Conservation (phyloP, 768 basidiomycete genomes). For the Kondoa malvinella region DNA sequence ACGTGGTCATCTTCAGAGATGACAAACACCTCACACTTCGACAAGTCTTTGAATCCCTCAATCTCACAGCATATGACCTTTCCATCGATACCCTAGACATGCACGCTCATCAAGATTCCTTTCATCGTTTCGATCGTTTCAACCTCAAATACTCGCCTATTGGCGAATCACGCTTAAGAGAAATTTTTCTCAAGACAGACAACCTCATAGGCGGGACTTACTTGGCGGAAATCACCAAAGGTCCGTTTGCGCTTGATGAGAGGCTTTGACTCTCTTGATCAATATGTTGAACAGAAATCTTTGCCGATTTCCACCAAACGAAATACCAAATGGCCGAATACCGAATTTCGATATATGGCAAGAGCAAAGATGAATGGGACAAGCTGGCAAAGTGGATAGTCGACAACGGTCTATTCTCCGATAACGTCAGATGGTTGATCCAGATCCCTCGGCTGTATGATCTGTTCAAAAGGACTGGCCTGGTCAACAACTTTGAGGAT, state of each 20-base stretch:
- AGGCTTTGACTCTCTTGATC: neutral
- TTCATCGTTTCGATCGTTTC: constrained; percentile 82
- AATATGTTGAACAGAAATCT: constrained; percentile 49
- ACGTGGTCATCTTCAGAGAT: constrained; percentile 89
- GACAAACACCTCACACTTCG: constrained; percentile 68
- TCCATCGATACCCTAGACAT: constrained; percentile 98
- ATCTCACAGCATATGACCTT: constrained; percentile 88
- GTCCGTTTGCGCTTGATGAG: constrained; percentile 34
- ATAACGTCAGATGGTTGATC: constrained; percentile 95
- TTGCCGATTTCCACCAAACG: constrained; percentile 93
- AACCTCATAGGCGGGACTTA: constrained; percentile 84
- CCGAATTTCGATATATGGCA: constrained; percentile 89
- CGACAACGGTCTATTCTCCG: constrained; percentile 77
- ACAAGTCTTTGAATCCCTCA: constrained; percentile 90
- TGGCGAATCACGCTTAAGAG: constrained; percentile 72
- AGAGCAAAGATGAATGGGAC: constrained; percentile 70
- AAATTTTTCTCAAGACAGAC: constrained; percentile 97
- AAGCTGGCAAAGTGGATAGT: constrained; percentile 95
- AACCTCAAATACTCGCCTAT: constrained; percentile 59
- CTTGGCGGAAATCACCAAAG: constrained; percentile 81
- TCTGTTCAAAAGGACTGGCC: constrained; percentile 76
- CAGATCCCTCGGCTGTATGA: constrained; percentile 90
- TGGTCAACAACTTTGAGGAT: constrained; percentile 72
- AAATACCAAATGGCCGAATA: constrained; percentile 97
- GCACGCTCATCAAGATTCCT: constrained; percentile 95